A percentile compares a stretch with the other conserved stretches of the same genome.
phyloP scores from a whole-genome alignment of 176 grass and related monocot genomes.

The Poa annua region DNA sequence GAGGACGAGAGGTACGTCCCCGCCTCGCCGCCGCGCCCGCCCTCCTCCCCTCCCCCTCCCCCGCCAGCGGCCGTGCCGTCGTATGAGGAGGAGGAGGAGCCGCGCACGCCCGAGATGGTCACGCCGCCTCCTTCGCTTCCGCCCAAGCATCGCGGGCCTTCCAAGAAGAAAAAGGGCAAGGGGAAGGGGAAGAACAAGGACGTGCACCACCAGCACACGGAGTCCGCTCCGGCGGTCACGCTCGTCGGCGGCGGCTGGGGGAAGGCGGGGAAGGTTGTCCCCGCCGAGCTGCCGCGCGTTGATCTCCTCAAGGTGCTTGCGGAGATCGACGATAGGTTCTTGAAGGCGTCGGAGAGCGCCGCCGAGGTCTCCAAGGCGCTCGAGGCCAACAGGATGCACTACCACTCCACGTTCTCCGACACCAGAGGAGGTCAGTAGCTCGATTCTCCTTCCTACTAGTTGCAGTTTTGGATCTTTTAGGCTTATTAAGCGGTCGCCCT shows the following conservation, averaged over 20 bases:
- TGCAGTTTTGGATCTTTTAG: conserved; percentile 44
- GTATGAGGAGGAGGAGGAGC: conserved; percentile 46
- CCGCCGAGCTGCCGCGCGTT: conserved; percentile 45
- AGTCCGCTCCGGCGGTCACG: conserved; percentile 65
- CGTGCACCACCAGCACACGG: conserved; percentile 80
- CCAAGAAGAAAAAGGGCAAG: conserved; percentile 63
- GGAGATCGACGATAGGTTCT: conserved; percentile 79
- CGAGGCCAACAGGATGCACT: conserved; percentile 97
- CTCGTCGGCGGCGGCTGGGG: conserved; percentile 40
- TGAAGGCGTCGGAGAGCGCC: conserved; percentile 82
- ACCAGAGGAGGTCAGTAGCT: conserved; percentile 65
- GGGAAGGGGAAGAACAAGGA: conserved; percentile 48
- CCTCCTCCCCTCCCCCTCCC: conserved; percentile 53
- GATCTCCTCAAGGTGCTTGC: conserved; percentile 67
- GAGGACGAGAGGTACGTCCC: conserved; percentile 56
- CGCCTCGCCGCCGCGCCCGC: conserved; percentile 52
- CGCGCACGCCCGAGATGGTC: conserved; percentile 64
- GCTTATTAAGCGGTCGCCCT: conserved; percentile 10
- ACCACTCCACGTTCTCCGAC: conserved; percentile 95
- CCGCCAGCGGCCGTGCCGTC: background rate
- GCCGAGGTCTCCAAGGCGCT: conserved; percentile 83
- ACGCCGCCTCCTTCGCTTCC: conserved; percentile 50
- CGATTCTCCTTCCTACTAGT: conserved; percentile 26
- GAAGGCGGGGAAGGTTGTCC: conserved; percentile 60
- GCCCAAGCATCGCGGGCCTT: conserved; percentile 37